Percentiles rank a stretch among this genome's conserved stretches.
Evolutionary conservation across 2,329 filamentous ascomycete species (phyloP).

Genomic region (Nannizzia gypsea): DNA sequence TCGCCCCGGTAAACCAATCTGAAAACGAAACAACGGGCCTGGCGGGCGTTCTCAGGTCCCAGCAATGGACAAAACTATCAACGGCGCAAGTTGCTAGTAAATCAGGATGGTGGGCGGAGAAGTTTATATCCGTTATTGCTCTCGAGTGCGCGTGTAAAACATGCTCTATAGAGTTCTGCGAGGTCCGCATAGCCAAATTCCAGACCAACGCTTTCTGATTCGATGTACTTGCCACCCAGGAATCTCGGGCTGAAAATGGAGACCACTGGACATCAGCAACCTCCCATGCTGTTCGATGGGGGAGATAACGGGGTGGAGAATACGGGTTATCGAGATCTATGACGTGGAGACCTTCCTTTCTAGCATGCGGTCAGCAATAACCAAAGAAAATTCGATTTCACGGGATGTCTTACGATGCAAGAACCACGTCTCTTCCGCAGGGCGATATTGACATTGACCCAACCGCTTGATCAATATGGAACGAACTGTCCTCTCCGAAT

Average conservation of each 20-base stretch:
- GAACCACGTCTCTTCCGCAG: slow-evolving; percentile 75
- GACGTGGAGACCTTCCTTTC: slow-evolving; percentile 74
- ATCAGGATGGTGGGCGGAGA: slow-evolving; percentile 84
- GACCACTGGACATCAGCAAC: slow-evolving; percentile 97
- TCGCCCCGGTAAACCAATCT: slow-evolving; percentile 87
- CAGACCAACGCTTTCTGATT: slow-evolving; percentile 91
- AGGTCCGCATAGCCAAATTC: slow-evolving; percentile 64
- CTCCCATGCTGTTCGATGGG: slow-evolving; percentile 82
- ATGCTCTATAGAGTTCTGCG: slow-evolving; percentile 75
- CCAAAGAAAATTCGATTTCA: neutral
- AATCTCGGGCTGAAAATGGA: slow-evolving; percentile 75
- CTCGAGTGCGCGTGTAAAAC: slow-evolving; percentile 74
- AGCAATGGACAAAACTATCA: slow-evolving; percentile 84
- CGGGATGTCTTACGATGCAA: slow-evolving; percentile 53
- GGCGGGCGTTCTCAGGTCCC: slow-evolving; percentile 67
- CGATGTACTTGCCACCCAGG: slow-evolving; percentile 88
- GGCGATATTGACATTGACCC: slow-evolving; percentile 90
- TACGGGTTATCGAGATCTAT: slow-evolving; percentile 86
- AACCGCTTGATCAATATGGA: slow-evolving; percentile 67
- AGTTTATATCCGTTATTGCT: slow-evolving; percentile 93
- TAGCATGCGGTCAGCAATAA: slow-evolving; percentile 20
- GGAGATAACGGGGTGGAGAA: slow-evolving; percentile 71
- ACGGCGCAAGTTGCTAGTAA: slow-evolving; percentile 81
- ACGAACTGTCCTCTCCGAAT: slow-evolving; percentile 72
- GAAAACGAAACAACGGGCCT: slow-evolving; percentile 70